A percentile compares a stretch with the other conserved stretches of the same genome.
phyloP scores from a whole-genome alignment of 1,139 yeast species.

The Suhomyces panamericanus region DNA sequence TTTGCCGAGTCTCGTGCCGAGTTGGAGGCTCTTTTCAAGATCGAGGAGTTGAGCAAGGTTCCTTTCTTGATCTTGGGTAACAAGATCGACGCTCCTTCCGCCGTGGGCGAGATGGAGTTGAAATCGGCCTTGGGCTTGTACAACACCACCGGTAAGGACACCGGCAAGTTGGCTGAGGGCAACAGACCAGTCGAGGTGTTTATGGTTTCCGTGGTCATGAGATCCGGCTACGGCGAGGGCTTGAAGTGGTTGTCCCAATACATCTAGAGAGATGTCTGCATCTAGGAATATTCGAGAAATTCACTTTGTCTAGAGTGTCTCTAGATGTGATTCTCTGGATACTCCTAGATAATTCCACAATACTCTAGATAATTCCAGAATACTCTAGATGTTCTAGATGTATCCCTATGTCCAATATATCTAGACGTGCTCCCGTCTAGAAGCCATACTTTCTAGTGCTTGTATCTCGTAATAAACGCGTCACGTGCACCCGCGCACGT shows the following conservation, averaged over 20 bases:
- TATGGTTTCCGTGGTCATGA: conserved; percentile 97
- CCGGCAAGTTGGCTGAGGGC: conserved; percentile 69
- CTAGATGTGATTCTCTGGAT: no score
- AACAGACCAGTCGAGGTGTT: conserved; percentile 92
- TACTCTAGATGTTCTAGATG: no score
- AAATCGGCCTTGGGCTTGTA: conserved; percentile 87
- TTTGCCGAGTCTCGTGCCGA: conserved; percentile 94
- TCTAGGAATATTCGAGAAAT: no score
- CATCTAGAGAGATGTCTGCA: conserved; percentile 34
- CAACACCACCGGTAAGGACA: conserved; percentile 77
- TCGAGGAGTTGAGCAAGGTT: conserved; percentile 84
- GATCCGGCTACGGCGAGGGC: conserved; percentile 95
- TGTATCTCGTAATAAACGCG: background rate
- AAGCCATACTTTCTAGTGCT: background rate
- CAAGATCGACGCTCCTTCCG: conserved; percentile 91
- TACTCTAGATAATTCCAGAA: no score
- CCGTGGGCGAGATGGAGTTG: conserved; percentile 93
- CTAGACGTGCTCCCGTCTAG: no score
- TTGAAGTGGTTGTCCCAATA: conserved; percentile 96
- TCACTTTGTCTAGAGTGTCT: no score
- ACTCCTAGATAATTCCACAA: no score
- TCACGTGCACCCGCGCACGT: conserved; percentile 2
- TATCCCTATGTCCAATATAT: no score
- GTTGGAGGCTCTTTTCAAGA: conserved; percentile 86
- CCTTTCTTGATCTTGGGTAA: conserved; percentile 95